Conservation (phyloP, 768 basidiomycete genomes). For the Dioszegia aurantiaca region DNA sequence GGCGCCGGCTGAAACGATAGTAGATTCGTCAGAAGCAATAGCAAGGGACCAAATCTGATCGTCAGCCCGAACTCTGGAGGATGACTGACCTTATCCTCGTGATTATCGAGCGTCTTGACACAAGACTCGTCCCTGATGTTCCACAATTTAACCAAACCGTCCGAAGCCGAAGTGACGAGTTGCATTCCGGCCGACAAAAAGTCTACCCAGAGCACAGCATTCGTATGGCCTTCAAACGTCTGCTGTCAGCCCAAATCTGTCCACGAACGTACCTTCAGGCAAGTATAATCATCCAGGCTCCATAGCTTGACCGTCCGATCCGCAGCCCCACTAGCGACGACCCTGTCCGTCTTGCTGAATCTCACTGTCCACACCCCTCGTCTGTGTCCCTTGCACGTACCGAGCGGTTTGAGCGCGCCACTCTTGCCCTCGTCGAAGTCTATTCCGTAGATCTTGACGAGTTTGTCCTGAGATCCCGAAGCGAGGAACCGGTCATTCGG, state of each 20-base stretch:
- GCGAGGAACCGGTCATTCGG: constrained; percentile 84
- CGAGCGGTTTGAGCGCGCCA: constrained; percentile 72
- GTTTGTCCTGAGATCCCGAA: constrained; percentile 93
- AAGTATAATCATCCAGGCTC: constrained; percentile 89
- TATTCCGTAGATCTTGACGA: constrained; percentile 83
- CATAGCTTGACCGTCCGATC: constrained; percentile 93
- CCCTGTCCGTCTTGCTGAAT: constrained; percentile 76
- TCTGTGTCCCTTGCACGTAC: constrained; percentile 93
- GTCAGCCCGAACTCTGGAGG: neutral
- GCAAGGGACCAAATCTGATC: constrained; percentile 94
- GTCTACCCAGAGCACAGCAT: constrained; percentile 89
- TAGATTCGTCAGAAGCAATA: constrained; percentile 73
- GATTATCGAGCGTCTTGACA: constrained; percentile 84
- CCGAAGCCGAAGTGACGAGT: constrained; percentile 83
- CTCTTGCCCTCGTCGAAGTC: constrained; percentile 56
- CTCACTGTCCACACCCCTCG: constrained; percentile 92
- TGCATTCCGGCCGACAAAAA: constrained; percentile 81
- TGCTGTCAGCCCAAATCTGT: constrained; percentile 39
- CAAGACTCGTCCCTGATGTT: constrained; percentile 85
- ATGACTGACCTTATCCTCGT: constrained; percentile 85
- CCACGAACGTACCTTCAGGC: constrained; percentile 60
- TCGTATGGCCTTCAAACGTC: constrained; percentile 98
- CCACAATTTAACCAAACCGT: constrained; percentile 96
- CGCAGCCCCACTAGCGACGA: constrained; percentile 88
- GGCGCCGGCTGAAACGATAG: constrained; percentile 87